phyloP scores from a whole-genome alignment of 2,329 filamentous ascomycete species.

The Phoma sp. region DNA sequence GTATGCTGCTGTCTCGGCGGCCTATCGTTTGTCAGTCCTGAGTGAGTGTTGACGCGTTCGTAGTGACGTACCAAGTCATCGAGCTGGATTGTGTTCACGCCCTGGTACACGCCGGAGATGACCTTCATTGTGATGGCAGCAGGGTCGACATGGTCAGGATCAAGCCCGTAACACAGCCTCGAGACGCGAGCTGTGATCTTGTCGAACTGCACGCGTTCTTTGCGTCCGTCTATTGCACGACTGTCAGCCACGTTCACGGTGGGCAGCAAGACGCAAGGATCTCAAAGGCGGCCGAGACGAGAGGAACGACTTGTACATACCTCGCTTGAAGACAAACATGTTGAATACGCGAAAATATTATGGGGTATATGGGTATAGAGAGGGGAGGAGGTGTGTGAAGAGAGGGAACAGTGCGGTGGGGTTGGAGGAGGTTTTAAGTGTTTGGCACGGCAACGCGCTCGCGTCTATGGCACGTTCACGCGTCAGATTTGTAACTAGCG shows the following conservation, averaged over 20 bases:
- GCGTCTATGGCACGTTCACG: conserved; percentile 26
- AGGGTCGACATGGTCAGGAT: conserved; percentile 93
- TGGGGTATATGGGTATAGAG: conserved; percentile 37
- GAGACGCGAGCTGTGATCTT: conserved; percentile 99
- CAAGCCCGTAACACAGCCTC: conserved; percentile 94
- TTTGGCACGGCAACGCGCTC: conserved; percentile 35
- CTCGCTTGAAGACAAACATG: conserved; percentile 53
- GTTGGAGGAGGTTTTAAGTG: conserved; percentile 36
- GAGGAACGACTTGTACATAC: conserved; percentile 36
- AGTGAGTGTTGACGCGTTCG: conserved; percentile 21
- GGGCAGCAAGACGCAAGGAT: conserved; percentile 26
- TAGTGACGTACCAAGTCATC: conserved; percentile 82
- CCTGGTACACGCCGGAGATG: conserved; percentile 98
- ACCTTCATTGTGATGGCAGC: conserved; percentile 99
- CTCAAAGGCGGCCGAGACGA: conserved; percentile 16
- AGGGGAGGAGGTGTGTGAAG: conserved; percentile 26
- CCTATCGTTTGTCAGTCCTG: conserved; percentile 60
- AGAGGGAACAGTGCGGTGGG: conserved; percentile 28
- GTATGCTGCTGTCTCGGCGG: conserved; percentile 97
- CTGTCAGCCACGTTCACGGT: conserved; percentile 34
- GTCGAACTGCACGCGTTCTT: conserved; percentile 99
- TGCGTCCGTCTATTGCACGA: conserved; percentile 80
- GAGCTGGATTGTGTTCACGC: conserved; percentile 93
- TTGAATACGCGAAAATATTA: conserved; percentile 34
- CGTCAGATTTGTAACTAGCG: conserved; percentile 30